Base-by-base conservation (phyloP, 768 basidiomycete species). In the Tricholoma hemisulphureum region DNA sequence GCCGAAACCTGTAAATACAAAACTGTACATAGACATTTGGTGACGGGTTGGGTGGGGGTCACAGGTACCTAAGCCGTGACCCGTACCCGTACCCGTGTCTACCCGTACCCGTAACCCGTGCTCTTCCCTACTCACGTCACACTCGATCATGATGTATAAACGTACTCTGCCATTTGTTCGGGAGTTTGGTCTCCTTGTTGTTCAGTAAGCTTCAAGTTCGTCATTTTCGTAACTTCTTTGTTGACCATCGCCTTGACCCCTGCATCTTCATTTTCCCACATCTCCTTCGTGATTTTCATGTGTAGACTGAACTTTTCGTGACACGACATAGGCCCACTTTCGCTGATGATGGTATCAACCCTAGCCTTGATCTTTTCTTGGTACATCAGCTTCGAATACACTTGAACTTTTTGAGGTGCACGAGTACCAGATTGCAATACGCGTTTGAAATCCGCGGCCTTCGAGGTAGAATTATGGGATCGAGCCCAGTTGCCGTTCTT, bases 221-320 rank as follows among this genome's bases (percentile, higher is more conserved):
- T 45, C 10, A 58, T 4, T 26, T 52, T 21, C 2, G 51, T 4
- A 6, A 58, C 26, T n/a, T 37, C 23, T 14, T 43, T 46, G 21
- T 58, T 53, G n/a, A 58, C 58, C 14, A 16, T 43, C 7, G 45
- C 46, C 28, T 49, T 54, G n/a, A 50, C 29, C 1, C 35, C 23
- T 24, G 34, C 55, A 24, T 39, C 23, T 16, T 58, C 53, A 8
- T 54, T 28, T 18, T 58, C 46, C 41, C 39, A 58, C 57, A 58
- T 37, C 32, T 28, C 13, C n/a, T 23, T 48, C 1, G 41, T 53
- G 20, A 58, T 32, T 20, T 45, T 32, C 18, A 45, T 53, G 2
- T 13, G 3, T 11, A 32, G 13, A 6, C 13, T 16, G 16, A 58
- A 28, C 31, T 49, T 58, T 10, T 49, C 45, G 18, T 10, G 32